Evolutionary conservation across 306 rosid species (phyloP), one percentile per base, ranked within the genome.

Genomic region (Arachis hypogaea): DNA sequence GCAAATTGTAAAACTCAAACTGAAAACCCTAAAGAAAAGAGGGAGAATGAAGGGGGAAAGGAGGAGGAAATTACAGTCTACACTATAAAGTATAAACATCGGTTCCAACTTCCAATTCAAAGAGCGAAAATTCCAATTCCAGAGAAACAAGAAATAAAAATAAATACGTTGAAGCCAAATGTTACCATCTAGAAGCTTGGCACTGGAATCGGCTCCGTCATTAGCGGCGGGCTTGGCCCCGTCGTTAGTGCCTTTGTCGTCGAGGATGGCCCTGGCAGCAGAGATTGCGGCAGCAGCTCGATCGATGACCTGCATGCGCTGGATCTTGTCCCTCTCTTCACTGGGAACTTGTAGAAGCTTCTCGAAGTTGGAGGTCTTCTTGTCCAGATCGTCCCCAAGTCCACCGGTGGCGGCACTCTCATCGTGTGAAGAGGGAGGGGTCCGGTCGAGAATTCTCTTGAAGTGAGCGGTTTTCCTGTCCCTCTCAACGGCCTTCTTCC

Each of bases 231-330:
- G 22, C 41, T 12, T 65, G 11, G 63, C 33, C 16, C 38, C 78
- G 7, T 14, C 56, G 16, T 46, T 18, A 16, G 33, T 56, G 58
- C 58, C 16, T 18, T 6, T n/a, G 72, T 82, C 89, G 55, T 69
- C 52, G 11, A 88, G 60, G 75, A 88, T 72, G 1, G 88, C 75
- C 66, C 85, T 84, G 10, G 99, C 93, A 0, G 97, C 98, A 4
- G 93, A 85, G 12, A 95, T 87, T 11, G 99, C 99, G 4, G 98
- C 98, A 5, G 93, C 86, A 0, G 98, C 98, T 36, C 98, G 88
- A 86, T 95, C 97, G 66, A 95, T 77, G 28, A 94, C 90, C 86
- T 94, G 97, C 84, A 91, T 74, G 41, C 94, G 78, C 90, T 94
- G 97, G 69, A 83, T 9, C 64, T 83, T 81, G 43, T 94, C 96